These are phyloP conservation scores for Pisolithus thermaeus DNA, from an alignment of 1,284 basidiomycete species.

Conservation along the genomic window DNA sequence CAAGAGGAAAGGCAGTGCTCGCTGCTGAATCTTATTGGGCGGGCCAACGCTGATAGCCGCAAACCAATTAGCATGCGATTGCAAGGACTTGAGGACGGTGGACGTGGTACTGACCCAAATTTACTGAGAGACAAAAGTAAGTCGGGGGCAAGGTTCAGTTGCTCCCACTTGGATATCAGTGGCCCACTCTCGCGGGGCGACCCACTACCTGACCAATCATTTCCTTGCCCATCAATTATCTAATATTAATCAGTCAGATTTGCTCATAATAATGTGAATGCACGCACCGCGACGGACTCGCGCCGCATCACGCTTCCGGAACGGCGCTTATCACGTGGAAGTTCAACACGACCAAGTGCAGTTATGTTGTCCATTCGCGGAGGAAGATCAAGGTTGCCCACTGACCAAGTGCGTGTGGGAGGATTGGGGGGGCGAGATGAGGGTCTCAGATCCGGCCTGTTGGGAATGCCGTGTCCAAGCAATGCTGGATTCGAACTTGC, in stretches of 20 bases:
- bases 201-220: slow-evolving; percentile 42
- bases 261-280: slow-evolving; percentile 1
- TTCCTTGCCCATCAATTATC: slow-evolving; percentile 48
- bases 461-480: slow-evolving; percentile 54
- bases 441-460: slow-evolving; percentile 51
- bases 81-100: slow-evolving; percentile 11
- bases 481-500: slow-evolving; percentile 34
- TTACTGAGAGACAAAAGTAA: slow-evolving; percentile 85
- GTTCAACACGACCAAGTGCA: slow-evolving; percentile 20
- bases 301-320: slow-evolving; percentile 61
- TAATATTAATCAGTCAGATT: slow-evolving; percentile 24
- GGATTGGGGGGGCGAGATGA: slow-evolving; percentile 56
- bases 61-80: slow-evolving; percentile 7
- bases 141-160: slow-evolving; percentile 81
- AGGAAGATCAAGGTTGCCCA: slow-evolving; percentile 68
- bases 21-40: slow-evolving; percentile 97
- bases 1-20: slow-evolving; percentile 91
- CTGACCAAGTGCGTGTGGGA: slow-evolving; percentile 76
- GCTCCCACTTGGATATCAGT: slow-evolving; percentile 96
- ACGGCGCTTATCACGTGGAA: slow-evolving; percentile 63
- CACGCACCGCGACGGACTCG: slow-evolving; percentile 67
- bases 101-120: slow-evolving; percentile 68
- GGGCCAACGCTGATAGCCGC: slow-evolving; percentile 72
- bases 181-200: slow-evolving; percentile 70
- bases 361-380: slow-evolving; percentile 43